These are phyloP conservation scores for Suillus luteus DNA, from an alignment of 768 basidiomycete species.

Conservation along the genomic window DNA sequence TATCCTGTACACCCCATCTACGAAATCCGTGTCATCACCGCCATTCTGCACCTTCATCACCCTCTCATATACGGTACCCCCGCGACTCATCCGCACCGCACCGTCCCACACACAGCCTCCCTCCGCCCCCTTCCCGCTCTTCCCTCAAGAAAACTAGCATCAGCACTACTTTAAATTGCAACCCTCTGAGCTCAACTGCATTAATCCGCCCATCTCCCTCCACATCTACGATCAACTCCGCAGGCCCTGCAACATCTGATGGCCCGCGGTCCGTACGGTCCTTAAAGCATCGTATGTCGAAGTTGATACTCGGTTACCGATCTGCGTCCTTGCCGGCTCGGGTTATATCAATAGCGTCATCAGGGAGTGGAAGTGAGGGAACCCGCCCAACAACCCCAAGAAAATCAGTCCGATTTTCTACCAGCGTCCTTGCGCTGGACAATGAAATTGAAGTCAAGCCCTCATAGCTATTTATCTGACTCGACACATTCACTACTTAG, in stretches of 20 bases:
- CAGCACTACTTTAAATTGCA: conserved; percentile 24
- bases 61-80: conserved; percentile 29
- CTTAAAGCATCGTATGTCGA: conserved; percentile 53
- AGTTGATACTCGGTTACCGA: conserved; percentile 48
- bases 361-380: conserved; percentile 30
- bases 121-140: conserved; percentile 62
- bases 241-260: conserved; percentile 25
- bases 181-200: conserved; percentile 19
- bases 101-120: conserved; percentile 36
- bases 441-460: conserved; percentile 11
- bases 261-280: conserved; percentile 36
- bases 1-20: conserved; percentile 75
- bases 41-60: conserved; percentile 21
- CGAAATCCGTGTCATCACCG: conserved; percentile 33
- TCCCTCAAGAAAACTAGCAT: conserved; percentile 59
- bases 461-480: conserved; percentile 1
- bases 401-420: conserved; percentile 66
- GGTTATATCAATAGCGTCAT: conserved; percentile 34
- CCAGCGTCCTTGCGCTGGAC: conserved; percentile 38
- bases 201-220: conserved; percentile 26
- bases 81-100: conserved; percentile 27
- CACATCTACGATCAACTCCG: conserved; percentile 41
- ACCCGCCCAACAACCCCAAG: conserved; percentile 47
- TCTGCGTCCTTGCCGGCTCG: conserved; percentile 38
- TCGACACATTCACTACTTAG: conserved; percentile 6